phyloP scores from a whole-genome alignment of 2,329 filamentous ascomycete genomes.

The Paraphaeosphaeria sporulosa region DNA sequence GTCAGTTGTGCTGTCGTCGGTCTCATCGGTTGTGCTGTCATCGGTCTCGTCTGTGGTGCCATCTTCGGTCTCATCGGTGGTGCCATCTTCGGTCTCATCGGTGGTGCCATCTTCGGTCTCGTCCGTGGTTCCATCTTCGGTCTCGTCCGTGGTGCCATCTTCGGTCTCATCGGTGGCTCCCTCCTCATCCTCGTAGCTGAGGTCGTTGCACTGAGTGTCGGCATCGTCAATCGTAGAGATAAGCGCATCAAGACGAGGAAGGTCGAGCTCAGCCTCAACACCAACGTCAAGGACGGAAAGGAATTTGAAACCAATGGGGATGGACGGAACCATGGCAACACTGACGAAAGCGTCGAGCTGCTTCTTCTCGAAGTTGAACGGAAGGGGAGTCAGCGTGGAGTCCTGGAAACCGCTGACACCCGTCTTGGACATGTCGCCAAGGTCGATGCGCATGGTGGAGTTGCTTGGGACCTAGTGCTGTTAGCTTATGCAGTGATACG shows the following conservation, averaged over 20 bases:
- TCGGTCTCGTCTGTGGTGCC: neutral
- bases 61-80: neutral
- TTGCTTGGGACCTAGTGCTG: conserved; percentile 34
- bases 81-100: neutral
- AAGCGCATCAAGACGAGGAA: conserved; percentile 41
- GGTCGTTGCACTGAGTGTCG: conserved; percentile 29
- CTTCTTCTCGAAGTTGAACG: conserved; percentile 40
- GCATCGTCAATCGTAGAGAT: conserved; percentile 31
- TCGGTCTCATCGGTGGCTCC: neutral
- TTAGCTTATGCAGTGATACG: conserved; percentile 11
- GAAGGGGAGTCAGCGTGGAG: conserved; percentile 39
- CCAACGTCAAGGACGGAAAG: conserved; percentile 35
- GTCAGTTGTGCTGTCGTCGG: neutral
- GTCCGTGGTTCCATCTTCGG: neutral
- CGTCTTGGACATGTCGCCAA: conserved; percentile 34
- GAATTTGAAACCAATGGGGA: conserved; percentile 48
- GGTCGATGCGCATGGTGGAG: conserved; percentile 40
- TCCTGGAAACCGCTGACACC: conserved; percentile 38
- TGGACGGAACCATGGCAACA: conserved; percentile 40
- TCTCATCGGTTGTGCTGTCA: neutral
- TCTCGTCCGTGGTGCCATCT: neutral
- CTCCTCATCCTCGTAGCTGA: conserved; percentile 12
- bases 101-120: neutral
- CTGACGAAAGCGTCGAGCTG: conserved; percentile 37
- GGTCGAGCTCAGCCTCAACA: conserved; percentile 39